Percentiles rank a stretch among this genome's conserved stretches.
phyloP scores from a whole-genome alignment of 208 protist genomes.

The Angomonas deanei region DNA sequence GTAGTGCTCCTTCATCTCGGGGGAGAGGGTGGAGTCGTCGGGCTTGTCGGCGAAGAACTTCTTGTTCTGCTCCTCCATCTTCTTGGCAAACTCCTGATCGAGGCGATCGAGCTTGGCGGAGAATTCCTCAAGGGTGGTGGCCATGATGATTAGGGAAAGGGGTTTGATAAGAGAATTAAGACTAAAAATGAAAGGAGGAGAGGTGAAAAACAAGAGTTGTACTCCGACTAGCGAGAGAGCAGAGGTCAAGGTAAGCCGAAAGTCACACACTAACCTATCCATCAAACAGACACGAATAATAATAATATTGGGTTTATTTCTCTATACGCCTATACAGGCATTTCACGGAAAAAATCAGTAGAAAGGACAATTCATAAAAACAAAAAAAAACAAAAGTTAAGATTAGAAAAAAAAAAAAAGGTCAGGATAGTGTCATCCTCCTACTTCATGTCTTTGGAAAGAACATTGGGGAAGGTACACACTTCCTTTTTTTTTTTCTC shows the following conservation, averaged over 20 bases:
- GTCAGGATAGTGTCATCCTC: neutral
- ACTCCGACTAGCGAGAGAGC: neutral
- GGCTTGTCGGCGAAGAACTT: constrained; percentile 91
- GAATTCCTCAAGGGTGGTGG: constrained; percentile 87
- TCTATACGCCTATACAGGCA: neutral
- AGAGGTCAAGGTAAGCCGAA: neutral
- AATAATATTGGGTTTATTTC: neutral
- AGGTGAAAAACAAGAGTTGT: constrained; percentile 7
- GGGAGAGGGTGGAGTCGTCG: constrained; percentile 82
- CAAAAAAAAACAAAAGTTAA: constrained; percentile 11
- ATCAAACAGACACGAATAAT: too few species aligned
- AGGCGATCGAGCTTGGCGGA: constrained; percentile 87
- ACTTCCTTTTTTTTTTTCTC: too few species aligned
- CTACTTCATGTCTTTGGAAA: too few species aligned
- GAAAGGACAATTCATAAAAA: constrained; percentile 15
- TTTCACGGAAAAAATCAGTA: constrained; percentile 1
- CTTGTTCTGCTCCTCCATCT: constrained; percentile 92
- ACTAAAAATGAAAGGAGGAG: neutral
- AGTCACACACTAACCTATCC: too few species aligned
- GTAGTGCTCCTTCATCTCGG: constrained; percentile 91
- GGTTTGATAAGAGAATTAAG: neutral
- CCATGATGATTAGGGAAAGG: constrained; percentile 32
- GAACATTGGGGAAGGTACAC: too few species aligned
- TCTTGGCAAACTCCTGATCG: constrained; percentile 86
- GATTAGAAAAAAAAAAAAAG: constrained; percentile 4